A percentile compares a stretch with the other conserved stretches of the same genome.
These are phyloP conservation scores for Rhodamnia rubescens DNA, from an alignment of 345 rosid genomes.

Conservation along the genomic window DNA sequence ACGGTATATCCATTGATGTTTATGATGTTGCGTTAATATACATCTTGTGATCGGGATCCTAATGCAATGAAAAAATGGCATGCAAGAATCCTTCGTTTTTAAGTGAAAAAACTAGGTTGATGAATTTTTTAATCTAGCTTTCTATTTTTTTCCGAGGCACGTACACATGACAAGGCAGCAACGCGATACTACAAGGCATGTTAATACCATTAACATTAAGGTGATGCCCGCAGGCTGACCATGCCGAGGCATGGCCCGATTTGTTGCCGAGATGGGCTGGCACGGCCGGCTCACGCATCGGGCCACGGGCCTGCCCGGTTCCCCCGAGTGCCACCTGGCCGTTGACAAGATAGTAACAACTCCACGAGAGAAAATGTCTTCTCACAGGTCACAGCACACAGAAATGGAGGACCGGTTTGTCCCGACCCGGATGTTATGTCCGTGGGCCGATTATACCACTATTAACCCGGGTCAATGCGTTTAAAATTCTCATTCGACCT, in stretches of 20 bases:
- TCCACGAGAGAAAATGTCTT: not conserved
- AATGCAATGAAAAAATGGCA: too few species aligned
- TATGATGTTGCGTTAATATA: too few species aligned
- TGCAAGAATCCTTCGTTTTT: too few species aligned
- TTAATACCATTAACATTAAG: too few species aligned
- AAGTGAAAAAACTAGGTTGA: not conserved
- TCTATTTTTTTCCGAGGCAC: not conserved
- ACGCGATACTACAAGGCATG: not conserved
- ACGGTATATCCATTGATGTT: too few species aligned
- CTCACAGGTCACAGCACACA: not conserved
- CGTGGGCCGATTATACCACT: not conserved
- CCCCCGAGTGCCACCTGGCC: not conserved
- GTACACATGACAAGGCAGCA: fast-evolving
- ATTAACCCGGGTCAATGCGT: not conserved
- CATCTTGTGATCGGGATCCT: too few species aligned
- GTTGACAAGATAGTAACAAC: not conserved
- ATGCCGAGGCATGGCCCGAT: not conserved
- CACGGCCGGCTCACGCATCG: not conserved
- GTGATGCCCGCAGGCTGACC: not conserved
- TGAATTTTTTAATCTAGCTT: not conserved
- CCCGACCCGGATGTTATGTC: not conserved
- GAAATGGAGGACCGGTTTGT: not conserved
- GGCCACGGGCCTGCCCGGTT: not conserved
- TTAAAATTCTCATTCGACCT: not conserved
- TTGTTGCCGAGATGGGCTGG: not conserved